phyloP scores from a whole-genome alignment of 1,284 basidiomycete genomes.

The Takashimella koratensis region DNA sequence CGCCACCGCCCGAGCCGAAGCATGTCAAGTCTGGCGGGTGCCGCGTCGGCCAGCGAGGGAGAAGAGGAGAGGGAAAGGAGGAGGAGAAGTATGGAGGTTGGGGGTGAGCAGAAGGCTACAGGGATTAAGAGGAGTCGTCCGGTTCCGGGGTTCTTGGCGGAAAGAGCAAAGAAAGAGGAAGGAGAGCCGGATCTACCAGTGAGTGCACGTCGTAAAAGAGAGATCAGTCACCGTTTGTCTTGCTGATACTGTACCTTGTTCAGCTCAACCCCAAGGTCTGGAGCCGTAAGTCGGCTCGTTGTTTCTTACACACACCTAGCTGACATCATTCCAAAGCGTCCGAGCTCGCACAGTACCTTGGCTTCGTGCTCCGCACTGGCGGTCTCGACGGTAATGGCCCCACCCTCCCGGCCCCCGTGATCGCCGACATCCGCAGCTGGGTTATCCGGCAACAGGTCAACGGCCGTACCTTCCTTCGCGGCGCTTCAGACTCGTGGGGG shows the following conservation, averaged over 20 bases:
- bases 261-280: constrained; percentile 35
- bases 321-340: constrained; percentile 11
- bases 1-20: not conserved
- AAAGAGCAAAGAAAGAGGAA: not conserved
- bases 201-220: too few relatives aligned
- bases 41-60: not conserved
- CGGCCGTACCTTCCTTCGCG: constrained; percentile 32
- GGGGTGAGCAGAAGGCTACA: not conserved
- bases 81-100: not conserved
- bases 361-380: constrained; percentile 34
- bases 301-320: not conserved
- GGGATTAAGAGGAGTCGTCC: not conserved
- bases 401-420: constrained; percentile 31
- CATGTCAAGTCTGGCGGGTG: not conserved
- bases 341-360: constrained; percentile 38
- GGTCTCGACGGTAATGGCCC: constrained; percentile 34
- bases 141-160: not conserved
- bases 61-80: not conserved
- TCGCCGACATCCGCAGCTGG: constrained; percentile 44
- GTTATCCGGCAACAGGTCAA: constrained; percentile 36
- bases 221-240: too few relatives aligned
- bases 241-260: too few relatives aligned
- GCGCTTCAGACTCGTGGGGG: constrained; percentile 30
- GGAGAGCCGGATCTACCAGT: not conserved
- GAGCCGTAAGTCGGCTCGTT: constrained; percentile 29